phyloP scores from a whole-genome alignment of 345 rosid genomes.

The Populus simonii region DNA sequence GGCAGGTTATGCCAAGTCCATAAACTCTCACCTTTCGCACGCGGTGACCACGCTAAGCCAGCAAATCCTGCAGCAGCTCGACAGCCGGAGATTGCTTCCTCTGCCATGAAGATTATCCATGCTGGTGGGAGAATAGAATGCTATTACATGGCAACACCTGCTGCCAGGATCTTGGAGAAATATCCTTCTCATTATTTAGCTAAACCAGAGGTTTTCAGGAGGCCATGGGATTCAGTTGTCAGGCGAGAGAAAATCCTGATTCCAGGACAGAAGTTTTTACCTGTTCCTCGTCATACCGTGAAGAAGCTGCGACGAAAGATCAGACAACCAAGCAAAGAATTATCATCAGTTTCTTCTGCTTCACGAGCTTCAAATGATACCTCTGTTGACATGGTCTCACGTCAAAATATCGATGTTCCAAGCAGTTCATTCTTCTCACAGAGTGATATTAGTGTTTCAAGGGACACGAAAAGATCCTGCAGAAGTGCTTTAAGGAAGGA shows the following conservation, averaged over 20 bases:
- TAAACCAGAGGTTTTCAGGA: conserved; percentile 47
- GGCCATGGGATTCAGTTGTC: conserved; percentile 46
- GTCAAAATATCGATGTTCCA: not conserved
- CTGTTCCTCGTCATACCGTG: conserved; percentile 38
- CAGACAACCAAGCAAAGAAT: conserved; percentile 9
- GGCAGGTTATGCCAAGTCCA: conserved; percentile 28
- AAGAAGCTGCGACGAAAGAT: conserved; percentile 36
- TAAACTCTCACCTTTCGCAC: conserved; percentile 10
- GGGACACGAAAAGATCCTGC: not conserved
- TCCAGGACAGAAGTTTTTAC: conserved; percentile 36
- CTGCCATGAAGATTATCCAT: conserved; percentile 39
- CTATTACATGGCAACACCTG: conserved; percentile 45
- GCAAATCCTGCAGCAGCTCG: not conserved
- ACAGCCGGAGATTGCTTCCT: not conserved
- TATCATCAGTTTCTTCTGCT: not conserved
- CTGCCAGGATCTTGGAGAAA: conserved; percentile 38
- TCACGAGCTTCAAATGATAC: conserved; percentile 4
- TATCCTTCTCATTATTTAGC: conserved; percentile 36
- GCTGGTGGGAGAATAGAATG: conserved; percentile 32
- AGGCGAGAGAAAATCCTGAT: conserved; percentile 37
- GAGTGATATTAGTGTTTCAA: conserved; percentile 9
- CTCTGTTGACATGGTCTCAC: not conserved
- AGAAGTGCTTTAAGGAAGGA: conserved; percentile 7
- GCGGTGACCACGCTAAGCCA: not conserved
- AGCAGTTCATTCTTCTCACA: not conserved